Evolutionary conservation across 1,284 basidiomycete genomes (phyloP).

Genomic region (Volvariella surrecta): DNA sequence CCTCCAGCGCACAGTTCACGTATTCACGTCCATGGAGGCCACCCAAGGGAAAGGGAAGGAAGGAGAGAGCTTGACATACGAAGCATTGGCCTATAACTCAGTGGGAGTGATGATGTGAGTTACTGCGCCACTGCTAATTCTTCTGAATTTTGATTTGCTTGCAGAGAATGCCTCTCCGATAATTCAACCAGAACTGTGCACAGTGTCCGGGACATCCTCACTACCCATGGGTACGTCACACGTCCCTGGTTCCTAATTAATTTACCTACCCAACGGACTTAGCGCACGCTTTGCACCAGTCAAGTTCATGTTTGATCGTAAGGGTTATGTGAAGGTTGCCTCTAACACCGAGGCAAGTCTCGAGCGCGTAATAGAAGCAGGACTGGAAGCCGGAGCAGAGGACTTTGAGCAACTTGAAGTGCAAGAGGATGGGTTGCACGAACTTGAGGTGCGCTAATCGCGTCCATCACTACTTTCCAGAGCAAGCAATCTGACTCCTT

Average conservation of each 20-base stretch:
- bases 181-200: conserved; percentile 66
- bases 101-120: conserved; percentile 73
- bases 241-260: not conserved
- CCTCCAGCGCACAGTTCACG: conserved; percentile 1
- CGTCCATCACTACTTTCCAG: not conserved
- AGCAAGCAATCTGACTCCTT: conserved; percentile 1
- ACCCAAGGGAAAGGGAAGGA: conserved; percentile 40
- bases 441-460: conserved; percentile 32
- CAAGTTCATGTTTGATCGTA: conserved; percentile 68
- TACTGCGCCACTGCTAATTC: not conserved
- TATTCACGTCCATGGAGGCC: conserved; percentile 28
- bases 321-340: conserved; percentile 55
- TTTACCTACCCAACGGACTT: conserved; percentile 3
- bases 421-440: conserved; percentile 20
- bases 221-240: conserved; percentile 40
- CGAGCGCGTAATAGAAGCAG: conserved; percentile 43
- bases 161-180: conserved; percentile 72
- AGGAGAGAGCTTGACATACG: conserved; percentile 53
- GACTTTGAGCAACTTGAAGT: conserved; percentile 39
- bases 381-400: conserved; percentile 41
- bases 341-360: conserved; percentile 32
- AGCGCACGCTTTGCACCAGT: conserved; percentile 70
- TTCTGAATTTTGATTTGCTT: conserved; percentile 6
- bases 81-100: conserved; percentile 62
- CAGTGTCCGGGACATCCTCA: conserved; percentile 54